Evolutionary conservation across 2,329 filamentous ascomycete genomes (phyloP), one percentile per base, ranked within the genome.

Genomic region (Fusarium virguliforme): DNA sequence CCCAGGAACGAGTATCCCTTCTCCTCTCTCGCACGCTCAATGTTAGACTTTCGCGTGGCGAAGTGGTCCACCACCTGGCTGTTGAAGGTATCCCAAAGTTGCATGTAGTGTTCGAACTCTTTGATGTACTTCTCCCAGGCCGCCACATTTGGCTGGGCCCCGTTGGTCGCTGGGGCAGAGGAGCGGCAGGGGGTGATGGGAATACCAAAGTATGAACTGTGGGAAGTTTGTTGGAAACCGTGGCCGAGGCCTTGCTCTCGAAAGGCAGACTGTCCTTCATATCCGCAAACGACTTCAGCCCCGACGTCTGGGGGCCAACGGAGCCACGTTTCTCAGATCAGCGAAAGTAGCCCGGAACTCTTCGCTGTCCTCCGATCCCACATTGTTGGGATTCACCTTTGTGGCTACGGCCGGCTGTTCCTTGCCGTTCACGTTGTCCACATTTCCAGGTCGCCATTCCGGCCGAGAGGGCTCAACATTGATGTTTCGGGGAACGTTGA

Each of bases 251-350:
- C 62, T 81, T 81, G 73, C 86, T 89, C 60, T 86, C 83, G 68
- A 90, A 90, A 0, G 88, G 88, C 3, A 91, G 80, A 8, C 83
- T 86, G 26, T 86, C 84, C 72, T 86, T 85, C 56, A 91, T 76
- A 55, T 90, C 89, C 10, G 81, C 79, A 48, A 90, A 84, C 0
- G 88, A 90, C 32, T 81, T 81, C 2, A 90, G 80, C 0, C 88
- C 88, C 0, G 79, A 77, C 8, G 80, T 78, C n/a, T 83, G 79
- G 26, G 85, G 1, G 82, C 79, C 32, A 89, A 86, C 0, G 88
- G 88, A 32, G 88, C 86, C 7, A 89, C 85, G 24, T 89, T 88
- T 68, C 83, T 84, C 30, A 90, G 79, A 35, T 90, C 88, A 6
- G 83, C 80, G 65, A 90, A 82, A n/a, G 79, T 86, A 6, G 85